Evolutionary conservation across 495 filamentous ascomycete species (phyloP).

Genomic region (Filosporella fistucella): DNA sequence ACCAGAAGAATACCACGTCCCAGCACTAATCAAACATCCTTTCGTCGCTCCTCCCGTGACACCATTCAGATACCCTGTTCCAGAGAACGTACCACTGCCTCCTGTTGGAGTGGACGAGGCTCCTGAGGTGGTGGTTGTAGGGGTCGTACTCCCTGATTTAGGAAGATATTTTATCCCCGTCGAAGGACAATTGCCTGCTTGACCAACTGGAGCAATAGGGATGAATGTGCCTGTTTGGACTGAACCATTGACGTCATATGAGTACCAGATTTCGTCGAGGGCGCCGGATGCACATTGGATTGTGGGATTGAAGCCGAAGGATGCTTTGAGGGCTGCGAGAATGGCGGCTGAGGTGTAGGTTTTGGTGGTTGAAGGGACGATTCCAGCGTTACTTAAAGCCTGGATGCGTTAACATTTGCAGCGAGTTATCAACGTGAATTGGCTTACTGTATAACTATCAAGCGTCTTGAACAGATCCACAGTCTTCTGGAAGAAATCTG

Average conservation of each 20-base stretch:
- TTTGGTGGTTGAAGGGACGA: conserved; percentile 47
- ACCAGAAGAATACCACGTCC: conserved; percentile 64
- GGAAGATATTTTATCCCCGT: conserved; percentile 57
- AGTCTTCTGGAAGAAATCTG: conserved; percentile 44
- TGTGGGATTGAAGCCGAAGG: conserved; percentile 50
- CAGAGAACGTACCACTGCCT: conserved; percentile 28
- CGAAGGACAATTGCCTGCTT: conserved; percentile 56
- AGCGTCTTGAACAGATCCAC: conserved; percentile 54
- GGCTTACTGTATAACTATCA: conserved; percentile 52
- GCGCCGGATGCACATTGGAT: conserved; percentile 50
- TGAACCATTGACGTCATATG: conserved; percentile 62
- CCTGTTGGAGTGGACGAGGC: neutral
- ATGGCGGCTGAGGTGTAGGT: conserved; percentile 59
- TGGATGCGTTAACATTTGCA: conserved; percentile 22
- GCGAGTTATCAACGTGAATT: neutral
- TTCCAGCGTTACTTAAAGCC: conserved; percentile 53
- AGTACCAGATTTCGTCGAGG: conserved; percentile 70
- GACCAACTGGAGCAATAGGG: conserved; percentile 53
- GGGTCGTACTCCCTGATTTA: conserved; percentile 34
- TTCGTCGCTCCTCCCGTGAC: conserved; percentile 40
- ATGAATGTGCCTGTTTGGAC: conserved; percentile 63
- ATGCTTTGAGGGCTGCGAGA: conserved; percentile 46
- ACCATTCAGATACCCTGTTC: conserved; percentile 58
- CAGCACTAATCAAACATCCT: conserved; percentile 68
- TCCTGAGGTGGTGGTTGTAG: conserved; percentile 11